phyloP scores from a whole-genome alignment of 257 asterid species.

The Euphrasia confusa region DNA sequence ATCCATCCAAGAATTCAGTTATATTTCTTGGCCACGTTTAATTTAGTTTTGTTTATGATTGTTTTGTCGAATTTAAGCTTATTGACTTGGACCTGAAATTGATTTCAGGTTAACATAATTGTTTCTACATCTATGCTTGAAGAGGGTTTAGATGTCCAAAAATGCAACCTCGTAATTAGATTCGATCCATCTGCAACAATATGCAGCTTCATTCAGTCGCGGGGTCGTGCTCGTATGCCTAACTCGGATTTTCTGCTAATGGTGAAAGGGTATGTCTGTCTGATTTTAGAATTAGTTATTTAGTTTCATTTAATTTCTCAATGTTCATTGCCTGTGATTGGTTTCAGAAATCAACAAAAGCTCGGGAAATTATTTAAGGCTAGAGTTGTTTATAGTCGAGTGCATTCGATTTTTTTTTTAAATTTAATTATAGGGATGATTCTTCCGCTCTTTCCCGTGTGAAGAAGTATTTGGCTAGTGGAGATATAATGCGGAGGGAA shows the following conservation, averaged over 20 bases:
- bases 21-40: not conserved
- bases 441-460: conserved; percentile 37
- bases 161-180: conserved; percentile 89
- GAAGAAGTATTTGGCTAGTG: conserved; percentile 50
- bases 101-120: conserved; percentile 67
- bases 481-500: conserved; percentile 63
- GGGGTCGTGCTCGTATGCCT: conserved; percentile 94
- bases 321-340: not conserved
- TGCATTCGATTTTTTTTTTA: not conserved
- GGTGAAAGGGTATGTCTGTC: conserved; percentile 52
- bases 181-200: conserved; percentile 73
- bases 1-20: too few species aligned
- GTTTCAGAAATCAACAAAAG: not conserved
- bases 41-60: not conserved
- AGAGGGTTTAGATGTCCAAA: conserved; percentile 93
- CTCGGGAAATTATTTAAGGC: not conserved
- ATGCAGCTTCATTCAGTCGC: conserved; percentile 92
- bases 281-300: not conserved
- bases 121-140: conserved; percentile 86
- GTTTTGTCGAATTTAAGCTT: not conserved
- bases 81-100: conserved; percentile 9
- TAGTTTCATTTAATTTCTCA: not conserved
- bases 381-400: not conserved
- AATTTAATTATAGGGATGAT: conserved; percentile 45
- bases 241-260: conserved; percentile 73